Evolutionary conservation across 2,329 filamentous ascomycete genomes (phyloP).

Genomic region (Paecilomyces fulvus): DNA sequence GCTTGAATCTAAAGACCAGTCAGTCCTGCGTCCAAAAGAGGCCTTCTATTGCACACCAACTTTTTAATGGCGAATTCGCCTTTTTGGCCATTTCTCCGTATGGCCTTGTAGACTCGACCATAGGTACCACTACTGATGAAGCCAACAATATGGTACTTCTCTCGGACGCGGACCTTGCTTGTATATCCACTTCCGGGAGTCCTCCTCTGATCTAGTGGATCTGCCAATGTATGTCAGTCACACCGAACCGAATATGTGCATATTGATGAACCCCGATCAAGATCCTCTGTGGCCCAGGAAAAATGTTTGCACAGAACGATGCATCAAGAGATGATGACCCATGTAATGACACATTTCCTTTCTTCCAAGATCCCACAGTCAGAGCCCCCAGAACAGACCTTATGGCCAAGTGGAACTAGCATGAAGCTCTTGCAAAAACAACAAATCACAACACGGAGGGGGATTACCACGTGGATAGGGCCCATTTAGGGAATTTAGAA

Average conservation of each 20-base stretch:
- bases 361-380: background rate
- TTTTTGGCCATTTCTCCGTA: slow-evolving; percentile 61
- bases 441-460: slow-evolving; percentile 8
- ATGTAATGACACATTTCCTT: background rate
- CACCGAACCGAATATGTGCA: slow-evolving; percentile 8
- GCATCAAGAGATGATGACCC: background rate
- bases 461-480: slow-evolving; percentile 36
- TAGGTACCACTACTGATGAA: slow-evolving; percentile 99
- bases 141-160: slow-evolving; percentile 91
- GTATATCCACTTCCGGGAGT: slow-evolving; percentile 45
- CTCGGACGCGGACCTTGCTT: slow-evolving; percentile 76
- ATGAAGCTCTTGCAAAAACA: background rate
- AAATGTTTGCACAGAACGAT: background rate
- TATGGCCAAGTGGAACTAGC: background rate
- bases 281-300: background rate
- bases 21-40: slow-evolving; percentile 5
- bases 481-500: slow-evolving; percentile 26
- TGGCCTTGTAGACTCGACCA: slow-evolving; percentile 93
- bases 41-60: slow-evolving; percentile 36
- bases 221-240: slow-evolving; percentile 20
- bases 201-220: slow-evolving; percentile 29
- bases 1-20: slow-evolving; percentile 60
- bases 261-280: slow-evolving; percentile 5
- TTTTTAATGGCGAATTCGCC: slow-evolving; percentile 98
- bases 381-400: background rate